Evolutionary conservation across 2,329 filamentous ascomycete species (phyloP), one percentile per base, ranked within the genome.

Genomic region (Cercospora canescens): DNA sequence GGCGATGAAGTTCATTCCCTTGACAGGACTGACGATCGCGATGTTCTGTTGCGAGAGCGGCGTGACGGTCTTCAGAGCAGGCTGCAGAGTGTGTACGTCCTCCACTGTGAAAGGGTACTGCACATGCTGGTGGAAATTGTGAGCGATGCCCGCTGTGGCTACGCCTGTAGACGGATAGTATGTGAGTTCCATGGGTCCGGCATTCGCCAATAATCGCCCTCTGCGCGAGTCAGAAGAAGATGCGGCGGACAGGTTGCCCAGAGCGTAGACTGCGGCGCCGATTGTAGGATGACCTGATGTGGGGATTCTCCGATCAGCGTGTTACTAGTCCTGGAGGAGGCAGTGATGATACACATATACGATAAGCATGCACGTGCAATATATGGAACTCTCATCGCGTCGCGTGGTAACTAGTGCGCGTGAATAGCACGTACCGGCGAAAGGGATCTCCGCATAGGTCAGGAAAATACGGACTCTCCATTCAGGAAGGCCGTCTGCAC

Each of bases 1-100:
- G 34, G 92, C 84, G n/a, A 87, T 78, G 76, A 93, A 93, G 0
- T 86, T 87, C 88, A 94, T 90, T 56, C 91, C 91, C 52, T 87
- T 87, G 37, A 93, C 90, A 54, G 93, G 81, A 50, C 79, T 81
- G 11, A 82, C 79, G 12, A 82, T 70, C 14, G 69, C 75, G 60
- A 70, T 63, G 6, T 50, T 66, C 52, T 71, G 60, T 9, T 62
- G 66, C 35, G 54, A 39, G 48, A 35, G 56, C 24, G 3, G 56
- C 37, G 4, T 45, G 34, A 6, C 28, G 16, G 28, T 62, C 62
- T 12, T 64, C 41, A 84, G 71, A 14, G 58, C 67, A 12, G 79
- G 76, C 67, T 82, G 81, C 24, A 80, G 60, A 24, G 72, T 68
- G 54, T 78, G 75, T n/a, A 78, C 66, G 41, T 75, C 72, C 32